Evolutionary conservation across 192 early-diverging fungal species (phyloP).

Genomic region (Ambispora gerdemannii): DNA sequence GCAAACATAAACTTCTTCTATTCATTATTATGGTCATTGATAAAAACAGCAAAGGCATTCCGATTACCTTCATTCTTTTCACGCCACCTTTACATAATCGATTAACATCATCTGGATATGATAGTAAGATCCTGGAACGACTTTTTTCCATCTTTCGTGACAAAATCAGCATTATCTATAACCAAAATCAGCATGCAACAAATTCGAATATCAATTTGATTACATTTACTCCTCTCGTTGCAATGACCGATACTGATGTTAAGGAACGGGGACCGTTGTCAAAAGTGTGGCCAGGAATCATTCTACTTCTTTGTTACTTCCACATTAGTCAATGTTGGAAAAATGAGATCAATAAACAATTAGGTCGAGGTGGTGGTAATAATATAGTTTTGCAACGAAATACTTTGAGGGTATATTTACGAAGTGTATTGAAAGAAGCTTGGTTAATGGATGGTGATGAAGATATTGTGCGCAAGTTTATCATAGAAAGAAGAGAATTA

Average conservation of each 20-base stretch:
- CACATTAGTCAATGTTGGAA: background rate
- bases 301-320: background rate
- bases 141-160: background rate
- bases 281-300: background rate
- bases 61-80: background rate
- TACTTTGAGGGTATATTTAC: background rate
- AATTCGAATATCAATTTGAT: too few relatives aligned
- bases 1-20: background rate
- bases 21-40: background rate
- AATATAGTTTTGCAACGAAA: background rate
- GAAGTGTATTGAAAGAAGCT: too few relatives aligned
- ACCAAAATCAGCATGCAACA: background rate
- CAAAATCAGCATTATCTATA: background rate
- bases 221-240: background rate
- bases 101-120: background rate
- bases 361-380: background rate
- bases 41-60: background rate
- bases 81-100: too few relatives aligned
- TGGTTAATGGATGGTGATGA: too few relatives aligned
- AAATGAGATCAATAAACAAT: background rate
- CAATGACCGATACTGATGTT: conserved; percentile 1
- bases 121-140: background rate
- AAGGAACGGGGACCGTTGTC: background rate
- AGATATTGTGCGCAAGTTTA: too few relatives aligned
- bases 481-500: too few relatives aligned